Evolutionary conservation across 2,329 filamentous ascomycete species (phyloP), one percentile per base, ranked within the genome.

Genomic region (Nothomitra cinnamomea): DNA sequence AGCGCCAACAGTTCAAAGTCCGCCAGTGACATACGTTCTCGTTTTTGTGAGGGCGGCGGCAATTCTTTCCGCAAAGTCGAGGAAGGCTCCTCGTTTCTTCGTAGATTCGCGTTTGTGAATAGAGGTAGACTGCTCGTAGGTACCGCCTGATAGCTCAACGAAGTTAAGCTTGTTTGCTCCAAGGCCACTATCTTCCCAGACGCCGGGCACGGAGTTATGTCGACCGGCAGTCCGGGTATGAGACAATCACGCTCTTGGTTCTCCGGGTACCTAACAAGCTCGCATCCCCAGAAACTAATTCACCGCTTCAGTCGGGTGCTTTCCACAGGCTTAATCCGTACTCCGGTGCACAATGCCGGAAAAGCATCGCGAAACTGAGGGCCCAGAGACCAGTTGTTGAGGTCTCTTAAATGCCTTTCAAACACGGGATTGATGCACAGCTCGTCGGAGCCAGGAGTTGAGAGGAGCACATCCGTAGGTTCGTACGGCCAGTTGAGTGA

Each of bases 341-440:
- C 45, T 28, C 45, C 45, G 3, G 25, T 3, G n/a, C 48, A 66
- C 56, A 85, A 63, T 7, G 63, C 64, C 0, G 87, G 86, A 60
- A 83, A 87, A 0, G 75, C 71, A 56, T 75, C 72, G 21, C 75
- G 74, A 65, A 92, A 92, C 1, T 72, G 71, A 3, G 77, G 74
- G 0, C 87, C 87, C 1, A 95, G 63, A 55, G 79, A 83, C 88
- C 89, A 95, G 61, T 94, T 94, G 56, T 81, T 77, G 40, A 88
- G 63, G 43, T 85, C 75, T 2, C 83, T 69, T 50, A 95, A 63
- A 64, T 95, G 88, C 38, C 79, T 73, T 67, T 94, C 86, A 64
- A 94, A 95, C 0, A 87, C 85, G 0, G 87, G 87, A 58, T 92
- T 94, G 57, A 95, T 87, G 25, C 45, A 49, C 13, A 49, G 45